A percentile compares a stretch with the other conserved stretches of the same genome.
phyloP scores from a whole-genome alignment of 2,329 filamentous ascomycete species.

The Epichloe scottii region DNA sequence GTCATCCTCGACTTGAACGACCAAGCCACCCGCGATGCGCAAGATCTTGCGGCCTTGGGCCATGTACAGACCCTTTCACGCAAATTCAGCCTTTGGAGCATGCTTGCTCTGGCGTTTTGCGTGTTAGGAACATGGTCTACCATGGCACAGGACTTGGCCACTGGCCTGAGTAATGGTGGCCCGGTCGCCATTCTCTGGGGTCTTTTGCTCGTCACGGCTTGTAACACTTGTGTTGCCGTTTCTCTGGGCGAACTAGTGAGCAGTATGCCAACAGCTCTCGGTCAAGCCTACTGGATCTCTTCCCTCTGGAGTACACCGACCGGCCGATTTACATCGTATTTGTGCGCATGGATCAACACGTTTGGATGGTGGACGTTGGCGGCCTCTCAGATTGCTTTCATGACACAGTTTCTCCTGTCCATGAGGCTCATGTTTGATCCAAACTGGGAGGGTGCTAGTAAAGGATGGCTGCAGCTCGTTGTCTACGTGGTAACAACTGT shows the following conservation, averaged over 20 bases:
- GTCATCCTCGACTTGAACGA: conserved; percentile 2
- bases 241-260: conserved; percentile 44
- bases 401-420: conserved; percentile 44
- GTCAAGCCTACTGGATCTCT: conserved; percentile 44
- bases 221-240: conserved; percentile 40
- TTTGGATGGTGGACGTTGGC: conserved; percentile 47
- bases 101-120: conserved; percentile 44
- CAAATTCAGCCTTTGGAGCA: conserved; percentile 42
- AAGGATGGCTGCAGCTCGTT: conserved; percentile 42
- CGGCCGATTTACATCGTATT: conserved; percentile 40
- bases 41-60: conserved; percentile 28
- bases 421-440: conserved; percentile 41
- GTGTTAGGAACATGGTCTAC: conserved; percentile 47
- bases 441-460: conserved; percentile 29
- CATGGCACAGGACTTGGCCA: conserved; percentile 35
- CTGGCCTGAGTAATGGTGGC: conserved; percentile 41
- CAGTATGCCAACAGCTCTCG: conserved; percentile 46
- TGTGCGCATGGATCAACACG: conserved; percentile 48
- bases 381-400: conserved; percentile 43
- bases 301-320: conserved; percentile 22
- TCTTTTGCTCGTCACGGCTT: conserved; percentile 36
- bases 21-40: conserved; percentile 19
- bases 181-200: conserved; percentile 44
- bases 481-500: conserved; percentile 39
- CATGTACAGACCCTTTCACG: conserved; percentile 26